Evolutionary conservation across 345 rosid species (phyloP).

Genomic region (Eutrema heterophyllum): DNA sequence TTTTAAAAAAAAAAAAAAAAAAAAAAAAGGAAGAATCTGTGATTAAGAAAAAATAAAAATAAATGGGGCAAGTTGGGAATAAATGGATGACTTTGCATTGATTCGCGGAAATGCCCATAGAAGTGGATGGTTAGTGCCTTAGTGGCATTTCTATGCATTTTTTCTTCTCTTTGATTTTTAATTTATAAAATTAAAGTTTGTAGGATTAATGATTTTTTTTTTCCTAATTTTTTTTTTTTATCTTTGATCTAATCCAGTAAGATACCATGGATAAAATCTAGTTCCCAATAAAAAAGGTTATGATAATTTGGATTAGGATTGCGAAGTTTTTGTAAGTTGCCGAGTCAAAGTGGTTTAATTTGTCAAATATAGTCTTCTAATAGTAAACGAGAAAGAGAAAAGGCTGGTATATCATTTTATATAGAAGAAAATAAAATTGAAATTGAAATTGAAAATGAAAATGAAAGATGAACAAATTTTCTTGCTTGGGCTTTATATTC

Average conservation of each 20-base stretch:
- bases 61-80: constrained; percentile 32
- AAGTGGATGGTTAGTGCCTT: constrained; percentile 35
- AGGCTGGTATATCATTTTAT: not conserved
- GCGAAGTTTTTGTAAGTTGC: not conserved
- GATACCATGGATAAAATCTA: constrained; percentile 18
- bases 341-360: constrained; percentile 18
- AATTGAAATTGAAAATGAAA: too few relatives aligned
- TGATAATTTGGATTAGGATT: constrained; percentile 22
- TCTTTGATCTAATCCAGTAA: constrained; percentile 1
- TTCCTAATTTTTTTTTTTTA: too few relatives aligned
- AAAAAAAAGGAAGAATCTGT: not conserved
- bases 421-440: not conserved
- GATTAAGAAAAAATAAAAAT: constrained; percentile 21
- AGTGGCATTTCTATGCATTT: constrained; percentile 26
- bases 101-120: constrained; percentile 36
- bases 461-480: not conserved
- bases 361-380: constrained; percentile 9
- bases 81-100: constrained; percentile 37
- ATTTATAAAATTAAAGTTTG: not conserved
- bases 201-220: not conserved
- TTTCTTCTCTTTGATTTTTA: not conserved
- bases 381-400: not conserved
- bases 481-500: not conserved
- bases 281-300: constrained; percentile 6
- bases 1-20: not conserved